Evolutionary conservation across 2,329 filamentous ascomycete genomes (phyloP).

Genomic region (Colletotrichum chrysophilum): DNA sequence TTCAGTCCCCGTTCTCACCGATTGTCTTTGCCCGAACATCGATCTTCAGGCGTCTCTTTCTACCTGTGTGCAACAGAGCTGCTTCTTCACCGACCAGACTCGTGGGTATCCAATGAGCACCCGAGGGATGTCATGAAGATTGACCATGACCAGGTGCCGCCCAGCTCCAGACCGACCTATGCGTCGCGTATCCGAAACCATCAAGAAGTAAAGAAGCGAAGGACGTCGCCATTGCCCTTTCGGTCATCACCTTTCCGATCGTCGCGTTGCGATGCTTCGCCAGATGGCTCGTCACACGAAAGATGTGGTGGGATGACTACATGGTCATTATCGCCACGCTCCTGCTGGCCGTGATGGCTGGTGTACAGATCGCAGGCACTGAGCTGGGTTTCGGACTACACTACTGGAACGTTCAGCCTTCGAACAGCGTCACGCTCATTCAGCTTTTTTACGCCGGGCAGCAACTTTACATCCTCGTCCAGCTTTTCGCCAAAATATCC

Average conservation of each 20-base stretch:
- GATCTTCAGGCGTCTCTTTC: slow-evolving; percentile 6
- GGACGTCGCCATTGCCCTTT: slow-evolving; percentile 26
- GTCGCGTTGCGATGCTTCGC: slow-evolving; percentile 16
- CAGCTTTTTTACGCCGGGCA: slow-evolving; percentile 23
- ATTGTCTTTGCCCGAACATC: slow-evolving; percentile 21
- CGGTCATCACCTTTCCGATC: slow-evolving; percentile 4
- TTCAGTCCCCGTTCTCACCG: neutral
- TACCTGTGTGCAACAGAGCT: slow-evolving; percentile 19
- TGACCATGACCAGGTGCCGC: neutral
- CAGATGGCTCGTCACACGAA: slow-evolving; percentile 1
- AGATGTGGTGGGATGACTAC: slow-evolving; percentile 22
- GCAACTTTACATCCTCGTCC: slow-evolving; percentile 27
- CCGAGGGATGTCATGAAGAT: neutral
- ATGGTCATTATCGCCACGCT: neutral
- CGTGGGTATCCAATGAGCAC: neutral
- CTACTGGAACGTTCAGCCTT: slow-evolving; percentile 26
- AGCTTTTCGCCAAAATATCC: slow-evolving; percentile 27
- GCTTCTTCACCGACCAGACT: slow-evolving; percentile 20
- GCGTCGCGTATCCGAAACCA: slow-evolving; percentile 18
- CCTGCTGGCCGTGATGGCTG: slow-evolving; percentile 12
- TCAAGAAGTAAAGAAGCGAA: slow-evolving; percentile 19
- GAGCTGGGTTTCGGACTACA: slow-evolving; percentile 25
- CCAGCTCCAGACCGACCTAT: neutral
- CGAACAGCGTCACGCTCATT: neutral
- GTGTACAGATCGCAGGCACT: slow-evolving; percentile 16